Percentiles rank a stretch among this genome's conserved stretches.
Conservation (phyloP, 176 grass and related monocot genomes). For the Avena sativa region DNA sequence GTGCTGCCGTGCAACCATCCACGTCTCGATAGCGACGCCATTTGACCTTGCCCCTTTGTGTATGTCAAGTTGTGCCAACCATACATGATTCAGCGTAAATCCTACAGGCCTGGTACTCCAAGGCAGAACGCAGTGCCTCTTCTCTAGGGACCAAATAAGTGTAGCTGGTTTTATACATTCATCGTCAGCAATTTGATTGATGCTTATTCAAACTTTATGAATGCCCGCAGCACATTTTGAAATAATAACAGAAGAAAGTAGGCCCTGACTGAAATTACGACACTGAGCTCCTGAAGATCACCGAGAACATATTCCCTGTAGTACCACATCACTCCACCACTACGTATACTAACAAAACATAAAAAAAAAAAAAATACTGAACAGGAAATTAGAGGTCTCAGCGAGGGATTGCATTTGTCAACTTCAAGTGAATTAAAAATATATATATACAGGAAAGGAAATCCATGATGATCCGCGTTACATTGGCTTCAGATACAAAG, state of each 20-base stretch:
- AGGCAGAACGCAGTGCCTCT: background rate
- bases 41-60: background rate
- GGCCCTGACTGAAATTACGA: background rate
- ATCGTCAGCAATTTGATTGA: background rate
- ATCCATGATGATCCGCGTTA: background rate
- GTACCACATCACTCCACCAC: background rate
- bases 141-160: background rate
- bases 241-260: background rate
- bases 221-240: too few relatives aligned
- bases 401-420: background rate
- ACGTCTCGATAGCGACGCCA: constrained; percentile 29
- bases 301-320: background rate
- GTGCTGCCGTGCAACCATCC: constrained; percentile 43
- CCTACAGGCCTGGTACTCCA: too few relatives aligned
- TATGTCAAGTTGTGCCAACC: background rate
- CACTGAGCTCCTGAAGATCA: background rate
- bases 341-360: background rate
- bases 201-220: too few relatives aligned
- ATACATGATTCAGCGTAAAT: too few relatives aligned
- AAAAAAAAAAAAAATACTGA: background rate
- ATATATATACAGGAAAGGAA: background rate
- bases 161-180: too few relatives aligned
- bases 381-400: background rate
- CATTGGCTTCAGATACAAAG: background rate
- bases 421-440: background rate